phyloP scores from a whole-genome alignment of 2,329 filamentous ascomycete genomes.

The Scorias spongiosa region DNA sequence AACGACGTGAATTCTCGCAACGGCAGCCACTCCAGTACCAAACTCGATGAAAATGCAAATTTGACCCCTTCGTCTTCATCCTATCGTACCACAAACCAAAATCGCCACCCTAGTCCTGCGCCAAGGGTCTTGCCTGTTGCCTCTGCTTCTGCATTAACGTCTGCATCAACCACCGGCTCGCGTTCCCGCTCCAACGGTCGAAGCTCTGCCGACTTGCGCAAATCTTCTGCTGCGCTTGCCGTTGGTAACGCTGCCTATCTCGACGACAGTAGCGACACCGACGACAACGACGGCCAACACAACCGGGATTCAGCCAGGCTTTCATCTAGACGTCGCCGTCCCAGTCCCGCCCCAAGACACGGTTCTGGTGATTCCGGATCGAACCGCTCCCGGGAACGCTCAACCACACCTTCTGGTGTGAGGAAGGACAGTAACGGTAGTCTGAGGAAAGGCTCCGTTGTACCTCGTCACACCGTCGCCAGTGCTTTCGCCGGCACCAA shows the following conservation, averaged over 20 bases:
- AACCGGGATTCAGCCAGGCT: background rate
- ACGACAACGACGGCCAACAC: constrained; percentile 1
- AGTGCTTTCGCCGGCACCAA: constrained; percentile 22
- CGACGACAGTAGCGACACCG: constrained; percentile 18
- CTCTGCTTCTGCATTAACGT: constrained; percentile 4
- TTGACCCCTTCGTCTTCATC: background rate
- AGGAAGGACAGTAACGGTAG: background rate
- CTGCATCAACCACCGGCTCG: constrained; percentile 2
- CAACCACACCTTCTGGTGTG: background rate
- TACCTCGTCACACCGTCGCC: constrained; percentile 18
- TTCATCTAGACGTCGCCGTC: constrained; percentile 8
- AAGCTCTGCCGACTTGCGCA: constrained; percentile 2
- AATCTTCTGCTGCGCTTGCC: constrained; percentile 10
- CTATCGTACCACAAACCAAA: background rate
- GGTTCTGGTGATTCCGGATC: constrained; percentile 5
- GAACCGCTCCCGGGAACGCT: background rate
- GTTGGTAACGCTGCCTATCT: constrained; percentile 18
- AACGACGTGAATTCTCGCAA: background rate
- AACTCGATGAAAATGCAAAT: background rate
- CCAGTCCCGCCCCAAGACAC: constrained; percentile 14
- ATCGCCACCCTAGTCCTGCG: constrained; percentile 17
- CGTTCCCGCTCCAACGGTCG: background rate
- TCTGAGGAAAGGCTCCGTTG: constrained; percentile 2
- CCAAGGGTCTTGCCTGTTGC: constrained; percentile 6
- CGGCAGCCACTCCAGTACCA: background rate